These are phyloP conservation scores for Penicillium polonicum DNA, from an alignment of 2,329 filamentous ascomycete species.

Conservation along the genomic window DNA sequence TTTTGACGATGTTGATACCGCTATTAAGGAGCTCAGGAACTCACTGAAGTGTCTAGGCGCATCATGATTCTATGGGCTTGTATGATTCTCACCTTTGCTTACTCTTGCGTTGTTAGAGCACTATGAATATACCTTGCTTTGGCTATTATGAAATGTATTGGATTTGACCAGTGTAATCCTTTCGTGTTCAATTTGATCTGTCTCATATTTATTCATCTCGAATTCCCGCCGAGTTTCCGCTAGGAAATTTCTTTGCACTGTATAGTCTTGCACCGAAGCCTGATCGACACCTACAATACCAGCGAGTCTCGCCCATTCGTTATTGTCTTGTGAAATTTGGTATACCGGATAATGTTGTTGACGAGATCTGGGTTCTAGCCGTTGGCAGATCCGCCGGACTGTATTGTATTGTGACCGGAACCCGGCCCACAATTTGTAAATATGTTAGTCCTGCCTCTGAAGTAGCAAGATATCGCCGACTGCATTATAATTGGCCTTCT, in stretches of 20 bases:
- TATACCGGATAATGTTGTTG: not conserved
- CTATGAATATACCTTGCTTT: conserved; percentile 1
- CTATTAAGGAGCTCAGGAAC: conserved; percentile 75
- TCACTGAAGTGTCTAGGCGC: conserved; percentile 72
- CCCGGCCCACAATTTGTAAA: too few relatives aligned
- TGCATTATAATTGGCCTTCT: too few relatives aligned
- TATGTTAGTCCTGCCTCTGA: too few relatives aligned
- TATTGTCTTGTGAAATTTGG: not conserved
- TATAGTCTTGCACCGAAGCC: not conserved
- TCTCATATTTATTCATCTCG: not conserved
- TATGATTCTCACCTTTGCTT: not conserved
- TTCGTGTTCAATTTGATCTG: not conserved
- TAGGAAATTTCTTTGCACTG: not conserved
- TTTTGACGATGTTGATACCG: conserved; percentile 91
- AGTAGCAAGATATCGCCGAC: too few relatives aligned
- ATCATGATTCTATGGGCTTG: conserved; percentile 1
- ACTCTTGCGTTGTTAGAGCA: not conserved
- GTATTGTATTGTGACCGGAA: not conserved
- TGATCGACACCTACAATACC: not conserved
- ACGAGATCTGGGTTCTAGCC: not conserved
- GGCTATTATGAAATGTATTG: not conserved
- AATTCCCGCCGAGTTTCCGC: not conserved
- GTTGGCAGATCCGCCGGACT: not conserved
- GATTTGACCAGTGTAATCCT: not conserved
- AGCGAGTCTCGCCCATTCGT: not conserved